These are phyloP conservation scores for Ziziphus jujuba DNA, from an alignment of 306 rosid species.

Conservation along the genomic window DNA sequence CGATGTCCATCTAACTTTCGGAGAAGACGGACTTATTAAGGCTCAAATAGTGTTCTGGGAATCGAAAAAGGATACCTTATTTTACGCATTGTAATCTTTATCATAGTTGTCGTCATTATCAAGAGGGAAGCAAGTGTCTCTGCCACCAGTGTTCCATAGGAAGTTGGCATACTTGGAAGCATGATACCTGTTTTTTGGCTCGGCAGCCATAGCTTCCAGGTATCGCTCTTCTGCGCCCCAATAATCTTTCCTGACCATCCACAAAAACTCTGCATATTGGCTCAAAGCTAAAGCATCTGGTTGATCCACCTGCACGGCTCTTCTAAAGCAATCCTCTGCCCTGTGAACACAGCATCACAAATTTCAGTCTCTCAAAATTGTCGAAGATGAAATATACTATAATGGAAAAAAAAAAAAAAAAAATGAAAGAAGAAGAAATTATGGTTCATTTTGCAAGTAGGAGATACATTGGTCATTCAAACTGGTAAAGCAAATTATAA, in stretches of 20 bases:
- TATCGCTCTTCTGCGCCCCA: constrained; percentile 71
- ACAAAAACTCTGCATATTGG: constrained; percentile 71
- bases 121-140: constrained; percentile 49
- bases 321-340: constrained; percentile 73
- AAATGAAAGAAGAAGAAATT: no score
- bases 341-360: constrained; percentile 34
- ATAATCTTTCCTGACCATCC: constrained; percentile 52
- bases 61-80: background rate
- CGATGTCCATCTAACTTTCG: no score
- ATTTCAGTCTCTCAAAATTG: no score
- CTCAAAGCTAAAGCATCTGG: constrained; percentile 56
- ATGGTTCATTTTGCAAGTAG: no score
- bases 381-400: no score
- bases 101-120: constrained; percentile 17
- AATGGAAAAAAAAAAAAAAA: no score
- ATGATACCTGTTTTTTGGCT: constrained; percentile 45
- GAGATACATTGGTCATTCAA: no score
- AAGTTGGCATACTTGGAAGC: constrained; percentile 67
- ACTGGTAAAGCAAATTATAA: no score
- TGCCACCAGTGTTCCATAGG: constrained; percentile 68
- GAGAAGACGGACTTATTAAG: no score
- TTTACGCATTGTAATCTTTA: background rate
- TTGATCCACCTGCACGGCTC: constrained; percentile 43
- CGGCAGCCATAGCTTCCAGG: constrained; percentile 61
- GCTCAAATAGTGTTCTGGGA: no score